These are phyloP conservation scores for Chlamydomonas schloesseri DNA, from an alignment of 139 green algal species.

Conservation along the genomic window DNA sequence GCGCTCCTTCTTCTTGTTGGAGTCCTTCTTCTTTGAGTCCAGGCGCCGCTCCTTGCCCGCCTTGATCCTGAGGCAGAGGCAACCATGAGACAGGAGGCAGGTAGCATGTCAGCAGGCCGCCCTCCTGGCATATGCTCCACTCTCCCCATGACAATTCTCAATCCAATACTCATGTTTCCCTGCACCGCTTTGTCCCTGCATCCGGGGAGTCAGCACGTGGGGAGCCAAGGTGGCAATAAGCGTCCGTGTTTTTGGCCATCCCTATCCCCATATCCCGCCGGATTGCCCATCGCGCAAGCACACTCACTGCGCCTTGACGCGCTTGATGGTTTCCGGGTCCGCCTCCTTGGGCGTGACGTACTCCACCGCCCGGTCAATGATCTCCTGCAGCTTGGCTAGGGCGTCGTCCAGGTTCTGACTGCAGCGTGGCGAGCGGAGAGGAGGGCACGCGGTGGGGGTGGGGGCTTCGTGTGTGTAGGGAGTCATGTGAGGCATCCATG, in stretches of 20 bases:
- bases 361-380: slow-evolving; percentile 85
- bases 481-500: too few species aligned
- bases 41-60: slow-evolving; percentile 82
- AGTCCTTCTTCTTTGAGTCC: slow-evolving; percentile 83
- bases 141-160: too few species aligned
- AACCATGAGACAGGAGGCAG: too few species aligned
- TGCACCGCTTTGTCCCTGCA: too few species aligned
- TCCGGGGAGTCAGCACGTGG: too few species aligned
- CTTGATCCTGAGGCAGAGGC: slow-evolving; percentile 83
- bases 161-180: too few species aligned
- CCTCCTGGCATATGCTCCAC: neutral
- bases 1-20: slow-evolving; percentile 85
- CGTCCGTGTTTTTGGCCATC: too few species aligned
- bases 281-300: too few species aligned
- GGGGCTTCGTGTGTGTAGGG: neutral
- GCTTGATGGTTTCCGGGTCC: slow-evolving; percentile 75
- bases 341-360: slow-evolving; percentile 78
- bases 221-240: too few species aligned
- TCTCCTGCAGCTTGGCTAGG: slow-evolving; percentile 89
- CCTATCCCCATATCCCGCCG: neutral
- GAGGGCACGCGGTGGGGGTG: too few species aligned
- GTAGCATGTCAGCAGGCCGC: too few species aligned
- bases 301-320: slow-evolving; percentile 83
- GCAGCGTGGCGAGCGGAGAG: slow-evolving; percentile 11
- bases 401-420: slow-evolving; percentile 94